Conservation (phyloP, 2,329 filamentous ascomycete species). For the Didymella arachidicola region DNA sequence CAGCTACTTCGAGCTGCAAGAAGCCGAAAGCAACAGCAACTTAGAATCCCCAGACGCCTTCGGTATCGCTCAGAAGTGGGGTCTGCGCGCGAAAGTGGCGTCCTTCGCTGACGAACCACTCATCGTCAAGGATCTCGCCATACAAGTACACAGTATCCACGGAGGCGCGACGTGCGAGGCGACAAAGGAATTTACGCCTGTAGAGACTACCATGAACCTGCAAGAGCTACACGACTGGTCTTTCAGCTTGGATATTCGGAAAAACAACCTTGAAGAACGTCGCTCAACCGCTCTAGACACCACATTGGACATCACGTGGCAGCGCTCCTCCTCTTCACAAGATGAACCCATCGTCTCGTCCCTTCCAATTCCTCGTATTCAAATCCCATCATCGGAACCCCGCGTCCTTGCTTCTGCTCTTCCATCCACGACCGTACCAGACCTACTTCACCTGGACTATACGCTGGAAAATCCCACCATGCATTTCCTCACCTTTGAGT, state of each 20-base stretch:
- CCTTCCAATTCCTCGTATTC: conserved; percentile 79
- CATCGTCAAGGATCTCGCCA: conserved; percentile 68
- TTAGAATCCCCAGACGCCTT: conserved; percentile 51
- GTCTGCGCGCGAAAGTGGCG: conserved; percentile 72
- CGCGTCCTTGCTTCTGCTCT: conserved; percentile 71
- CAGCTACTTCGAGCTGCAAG: conserved; percentile 76
- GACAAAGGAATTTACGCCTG: conserved; percentile 37
- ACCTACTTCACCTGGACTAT: conserved; percentile 60
- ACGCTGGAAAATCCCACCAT: conserved; percentile 92
- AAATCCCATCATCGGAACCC: conserved; percentile 83
- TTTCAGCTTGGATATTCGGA: conserved; percentile 78
- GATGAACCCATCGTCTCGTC: conserved; percentile 55
- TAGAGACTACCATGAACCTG: conserved; percentile 61
- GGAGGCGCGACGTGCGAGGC: conserved; percentile 68
- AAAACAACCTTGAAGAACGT: conserved; percentile 81
- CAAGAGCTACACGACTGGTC: conserved; percentile 74
- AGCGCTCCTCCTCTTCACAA: conserved; percentile 58
- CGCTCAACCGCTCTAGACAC: conserved; percentile 77
- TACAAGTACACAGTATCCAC: conserved; percentile 68
- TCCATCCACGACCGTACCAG: conserved; percentile 39
- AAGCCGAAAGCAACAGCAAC: conserved; percentile 45
- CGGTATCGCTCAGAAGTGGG: conserved; percentile 84
- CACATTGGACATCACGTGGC: conserved; percentile 79
- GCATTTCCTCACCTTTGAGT: conserved; percentile 92
- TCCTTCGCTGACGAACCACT: conserved; percentile 76